Evolutionary conservation across 352 stramenopile species (phyloP).

Genomic region (Pythium apleroticum): DNA sequence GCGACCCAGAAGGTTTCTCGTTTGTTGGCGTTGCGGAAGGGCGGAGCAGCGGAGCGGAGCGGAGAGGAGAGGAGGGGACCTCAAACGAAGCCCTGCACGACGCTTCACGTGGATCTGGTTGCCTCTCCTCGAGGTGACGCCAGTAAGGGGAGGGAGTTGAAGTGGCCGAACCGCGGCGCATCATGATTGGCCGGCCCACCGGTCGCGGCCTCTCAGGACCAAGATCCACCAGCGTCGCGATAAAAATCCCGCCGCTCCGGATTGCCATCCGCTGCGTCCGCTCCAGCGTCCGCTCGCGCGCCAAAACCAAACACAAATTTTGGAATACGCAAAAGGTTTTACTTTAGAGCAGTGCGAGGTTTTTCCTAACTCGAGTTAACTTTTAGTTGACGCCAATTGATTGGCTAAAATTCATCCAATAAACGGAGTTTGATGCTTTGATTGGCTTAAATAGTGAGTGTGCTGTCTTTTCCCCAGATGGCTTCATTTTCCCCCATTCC

Average conservation of each 20-base stretch:
- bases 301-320: conserved; percentile 11
- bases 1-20: neutral
- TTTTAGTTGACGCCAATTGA: neutral
- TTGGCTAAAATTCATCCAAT: neutral
- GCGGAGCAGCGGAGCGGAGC: neutral
- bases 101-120: neutral
- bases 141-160: conserved; percentile 2
- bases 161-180: neutral
- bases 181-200: neutral
- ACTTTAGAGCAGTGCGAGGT: neutral
- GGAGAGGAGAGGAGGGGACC: neutral
- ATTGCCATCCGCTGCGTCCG: conserved; percentile 3
- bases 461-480: conserved; percentile 17
- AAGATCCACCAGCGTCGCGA: neutral
- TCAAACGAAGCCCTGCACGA: neutral
- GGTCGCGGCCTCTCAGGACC: conserved; percentile 14
- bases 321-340: neutral
- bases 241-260: conserved; percentile 4
- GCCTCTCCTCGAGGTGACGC: neutral
- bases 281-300: conserved; percentile 2
- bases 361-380: neutral
- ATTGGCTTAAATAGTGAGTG: conserved; percentile 1
- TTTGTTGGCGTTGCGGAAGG: neutral
- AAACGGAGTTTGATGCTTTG: neutral
- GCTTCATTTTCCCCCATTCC: conserved; percentile 27